Evolutionary conservation across 345 rosid species (phyloP), one percentile per base, ranked within the genome.

Genomic region (Eucalyptus guilfoylei): DNA sequence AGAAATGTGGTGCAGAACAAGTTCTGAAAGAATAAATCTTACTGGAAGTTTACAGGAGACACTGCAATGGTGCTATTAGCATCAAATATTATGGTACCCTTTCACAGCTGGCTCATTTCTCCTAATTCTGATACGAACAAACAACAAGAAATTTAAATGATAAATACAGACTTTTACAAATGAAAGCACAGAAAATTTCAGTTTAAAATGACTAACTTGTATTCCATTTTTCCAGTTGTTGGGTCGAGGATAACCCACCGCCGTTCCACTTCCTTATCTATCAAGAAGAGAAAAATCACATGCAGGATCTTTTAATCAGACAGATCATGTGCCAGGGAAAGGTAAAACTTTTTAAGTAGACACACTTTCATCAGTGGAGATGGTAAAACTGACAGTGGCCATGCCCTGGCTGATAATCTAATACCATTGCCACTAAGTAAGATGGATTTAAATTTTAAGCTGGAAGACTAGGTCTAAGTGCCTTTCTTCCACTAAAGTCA

Each of bases 21-120:
- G 26, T 76, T 87, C 11, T 14, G 87, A 58, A 69, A 49, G 48
- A 50, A 76, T 85, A 60, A 87, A 90, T 87, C 97, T 93, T 95
- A 98, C 99, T 97, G 94, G 93, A 98, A 98, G 92, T 98, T 98
- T 80, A 98, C 99, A 44, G 99, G 99, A 87, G 99, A 98, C 58
- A 95, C 42, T 3, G 96, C 87, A 88, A 98, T 97, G 42, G 97
- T 94, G 94, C 99, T 98, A 90, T 96, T 94, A 80, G 96, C 99
- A 91, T 98, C 98, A 89, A 97, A 97, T 86, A 89, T 86, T 81
- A 98, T 94, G 28, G 95, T 93, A 87, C 99, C 99, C 92, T 97
- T n/a, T 98, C 88, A 97, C 93, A 87, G 94, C 88, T 80, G 98
- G 98, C 90, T 96, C 99, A 90, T 94, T 98, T 90, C 99, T 93